Conservation (phyloP, 805 yeast species). For the Myxozyma nipponensis region DNA sequence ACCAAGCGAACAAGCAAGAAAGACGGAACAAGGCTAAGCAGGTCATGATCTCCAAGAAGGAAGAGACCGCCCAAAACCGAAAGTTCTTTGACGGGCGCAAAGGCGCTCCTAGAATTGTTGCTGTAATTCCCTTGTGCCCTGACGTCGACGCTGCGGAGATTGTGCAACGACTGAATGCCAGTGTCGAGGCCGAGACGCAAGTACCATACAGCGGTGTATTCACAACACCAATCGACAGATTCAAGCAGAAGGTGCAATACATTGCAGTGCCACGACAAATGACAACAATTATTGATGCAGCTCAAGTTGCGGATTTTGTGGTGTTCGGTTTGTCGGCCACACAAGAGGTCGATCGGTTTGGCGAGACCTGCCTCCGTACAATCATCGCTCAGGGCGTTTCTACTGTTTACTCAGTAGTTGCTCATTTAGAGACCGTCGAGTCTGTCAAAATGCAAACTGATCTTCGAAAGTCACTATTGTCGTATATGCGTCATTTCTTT, state of each 20-base stretch:
- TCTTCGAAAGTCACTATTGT: conserved; percentile 57
- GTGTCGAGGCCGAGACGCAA: conserved; percentile 27
- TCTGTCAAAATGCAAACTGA: conserved; percentile 75
- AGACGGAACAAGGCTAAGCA: conserved; percentile 79
- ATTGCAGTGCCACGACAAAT: conserved; percentile 72
- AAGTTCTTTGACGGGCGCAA: conserved; percentile 72
- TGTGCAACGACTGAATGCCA: conserved; percentile 30
- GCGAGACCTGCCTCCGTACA: conserved; percentile 87
- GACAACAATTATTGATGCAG: conserved; percentile 72
- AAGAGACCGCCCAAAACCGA: conserved; percentile 54
- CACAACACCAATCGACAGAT: conserved; percentile 48
- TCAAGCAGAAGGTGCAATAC: conserved; percentile 67
- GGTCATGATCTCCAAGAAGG: conserved; percentile 65
- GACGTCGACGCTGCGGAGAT: conserved; percentile 50
- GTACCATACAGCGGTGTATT: conserved; percentile 16
- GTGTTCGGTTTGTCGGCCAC: conserved; percentile 85
- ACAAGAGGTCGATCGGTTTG: conserved; percentile 76
- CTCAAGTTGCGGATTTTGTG: conserved; percentile 84
- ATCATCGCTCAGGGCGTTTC: conserved; percentile 90
- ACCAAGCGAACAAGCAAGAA: conserved; percentile 51
- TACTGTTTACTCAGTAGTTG: conserved; percentile 70
- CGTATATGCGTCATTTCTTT: conserved; percentile 70
- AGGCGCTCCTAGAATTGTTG: conserved; percentile 78
- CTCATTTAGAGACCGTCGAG: conserved; percentile 63
- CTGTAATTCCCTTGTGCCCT: conserved; percentile 71